A percentile compares a stretch with the other conserved stretches of the same genome.
Evolutionary conservation across 176 grass and related monocot genomes (phyloP).

Genomic region (Musa itinerans): DNA sequence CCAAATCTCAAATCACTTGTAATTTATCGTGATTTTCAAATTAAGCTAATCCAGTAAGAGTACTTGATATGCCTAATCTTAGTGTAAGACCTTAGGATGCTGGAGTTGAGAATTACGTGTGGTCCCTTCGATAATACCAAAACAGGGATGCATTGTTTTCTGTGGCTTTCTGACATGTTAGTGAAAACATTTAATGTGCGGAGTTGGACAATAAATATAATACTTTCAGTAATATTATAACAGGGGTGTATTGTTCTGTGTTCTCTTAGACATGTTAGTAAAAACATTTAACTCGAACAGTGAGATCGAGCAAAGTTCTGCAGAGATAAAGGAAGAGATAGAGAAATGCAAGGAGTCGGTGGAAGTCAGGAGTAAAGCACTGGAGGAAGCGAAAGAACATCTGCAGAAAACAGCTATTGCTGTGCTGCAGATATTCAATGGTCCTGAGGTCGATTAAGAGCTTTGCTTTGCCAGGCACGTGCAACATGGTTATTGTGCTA

Average conservation of each 20-base stretch:
- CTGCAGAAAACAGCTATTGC: slow-evolving; percentile 71
- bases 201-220: too few species aligned
- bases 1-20: not conserved
- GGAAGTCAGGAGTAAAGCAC: slow-evolving; percentile 33
- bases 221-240: not conserved
- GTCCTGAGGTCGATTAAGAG: not conserved
- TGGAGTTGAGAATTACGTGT: not conserved
- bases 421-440: slow-evolving; percentile 61
- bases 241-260: not conserved
- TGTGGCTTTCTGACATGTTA: too few species aligned
- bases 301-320: slow-evolving; percentile 64
- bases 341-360: slow-evolving; percentile 62
- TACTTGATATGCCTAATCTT: not conserved
- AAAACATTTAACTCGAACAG: slow-evolving; percentile 17
- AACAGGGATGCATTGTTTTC: too few species aligned
- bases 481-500: too few species aligned
- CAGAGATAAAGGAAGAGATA: slow-evolving; percentile 69
- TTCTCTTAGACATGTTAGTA: not conserved
- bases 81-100: not conserved
- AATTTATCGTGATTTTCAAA: not conserved
- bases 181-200: too few species aligned
- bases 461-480: not conserved
- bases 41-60: not conserved
- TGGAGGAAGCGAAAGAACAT: slow-evolving; percentile 66
- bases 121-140: too few species aligned